Evolutionary conservation across 306 rosid species (phyloP), one percentile per base, ranked within the genome.

Genomic region (Hippophae rhamnoides): DNA sequence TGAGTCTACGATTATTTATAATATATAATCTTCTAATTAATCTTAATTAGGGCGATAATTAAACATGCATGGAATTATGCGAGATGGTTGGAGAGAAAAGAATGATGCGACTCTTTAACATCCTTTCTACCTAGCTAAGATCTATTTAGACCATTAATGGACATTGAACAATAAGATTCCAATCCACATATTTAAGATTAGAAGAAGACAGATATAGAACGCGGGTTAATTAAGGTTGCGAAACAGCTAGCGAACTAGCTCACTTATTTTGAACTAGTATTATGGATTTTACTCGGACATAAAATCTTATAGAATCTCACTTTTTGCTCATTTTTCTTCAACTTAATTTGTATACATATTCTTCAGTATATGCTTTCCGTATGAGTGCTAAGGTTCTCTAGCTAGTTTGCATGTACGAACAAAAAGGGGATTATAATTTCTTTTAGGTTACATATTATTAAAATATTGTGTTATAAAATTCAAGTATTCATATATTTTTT

Each of bases 251-350:
- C 38, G 3, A 31, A 31, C 38, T 31, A 31, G 38, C 59, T 31
- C 43, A 2, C 5, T 41, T 13, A 14, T 51, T 41, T 40, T 48
- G 18, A 45, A 18, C 48, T 56, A 26, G 7, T 13, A 23, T 3
- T 38, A 5, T 61, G 66, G 64, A 46, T 60, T 60, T 60, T 60
- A 50, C 64, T 10, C 12, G 60, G 62, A 53, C 51, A 54, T 44
- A 44, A 67, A 68, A 60, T 60, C 61, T 60, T 10, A 13, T 49
- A 56, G 56, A 59, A 68, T 68, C 72, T 45, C 54, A 61, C 66
- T 54, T 68, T 61, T 45, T 23, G 6, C 43, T 31, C 57, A 61
- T 38, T 31, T 31, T 31, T 54, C 42, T 53, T 62, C 72, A 52
- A 60, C 62, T 18, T 40, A 41, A 18, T 27, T 25, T 61, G 49